Evolutionary conservation across 345 rosid species (phyloP).

Genomic region (Syzygium aqueum): DNA sequence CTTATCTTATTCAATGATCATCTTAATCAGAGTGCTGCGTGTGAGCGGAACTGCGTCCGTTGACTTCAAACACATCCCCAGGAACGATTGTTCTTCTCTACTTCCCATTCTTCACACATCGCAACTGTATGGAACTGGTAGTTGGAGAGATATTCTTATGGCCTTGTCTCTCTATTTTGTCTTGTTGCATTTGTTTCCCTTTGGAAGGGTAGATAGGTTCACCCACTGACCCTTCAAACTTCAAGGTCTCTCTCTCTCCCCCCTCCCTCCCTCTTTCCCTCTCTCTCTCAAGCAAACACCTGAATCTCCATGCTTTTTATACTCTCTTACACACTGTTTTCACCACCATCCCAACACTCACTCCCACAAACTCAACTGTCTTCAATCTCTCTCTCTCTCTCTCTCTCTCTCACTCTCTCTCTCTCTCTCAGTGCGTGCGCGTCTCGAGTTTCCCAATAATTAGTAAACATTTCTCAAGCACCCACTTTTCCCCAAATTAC

Average conservation of each 20-base stretch:
- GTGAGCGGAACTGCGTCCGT: not conserved
- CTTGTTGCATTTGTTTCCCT: not conserved
- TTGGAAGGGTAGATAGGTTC: slow-evolving; percentile 4
- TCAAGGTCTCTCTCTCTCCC: not conserved
- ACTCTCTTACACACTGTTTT: not conserved
- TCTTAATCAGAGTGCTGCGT: not conserved
- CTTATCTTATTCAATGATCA: not conserved
- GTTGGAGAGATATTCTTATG: not conserved
- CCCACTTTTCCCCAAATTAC: not conserved
- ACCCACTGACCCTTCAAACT: slow-evolving; percentile 16
- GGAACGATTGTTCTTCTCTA: not conserved
- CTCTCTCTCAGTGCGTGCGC: not conserved
- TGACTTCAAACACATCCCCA: not conserved
- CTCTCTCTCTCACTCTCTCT: not conserved
- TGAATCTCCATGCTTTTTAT: not conserved
- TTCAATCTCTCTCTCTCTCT: not conserved
- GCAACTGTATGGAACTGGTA: not conserved
- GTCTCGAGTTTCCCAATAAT: not conserved
- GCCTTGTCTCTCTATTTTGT: not conserved
- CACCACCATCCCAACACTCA: not conserved
- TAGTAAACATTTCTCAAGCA: not conserved
- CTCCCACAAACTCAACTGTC: not conserved
- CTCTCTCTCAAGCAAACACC: not conserved
- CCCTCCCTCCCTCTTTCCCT: not conserved
- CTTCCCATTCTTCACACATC: not conserved